Evolutionary conservation across 148 eudicot genomes (phyloP), one percentile per base, ranked within the genome.

Genomic region (Heliosperma pusillum): DNA sequence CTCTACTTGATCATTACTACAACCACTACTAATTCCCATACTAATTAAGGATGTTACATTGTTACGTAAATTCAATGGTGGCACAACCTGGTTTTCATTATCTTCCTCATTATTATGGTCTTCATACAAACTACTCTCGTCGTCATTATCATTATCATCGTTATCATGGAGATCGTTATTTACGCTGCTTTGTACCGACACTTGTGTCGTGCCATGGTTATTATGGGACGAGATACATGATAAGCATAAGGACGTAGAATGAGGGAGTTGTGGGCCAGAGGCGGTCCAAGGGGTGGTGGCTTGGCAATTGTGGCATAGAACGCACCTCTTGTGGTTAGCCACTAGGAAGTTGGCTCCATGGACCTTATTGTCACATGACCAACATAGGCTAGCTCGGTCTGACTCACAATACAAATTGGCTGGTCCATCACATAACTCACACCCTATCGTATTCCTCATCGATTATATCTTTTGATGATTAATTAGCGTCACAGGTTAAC

Each of bases 271-370:
- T 7, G 84, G 74, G 2, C 89, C 89, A 1, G 84, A 75, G 7
- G 89, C 89, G 40, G 76, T 66, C 89, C 89, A 86, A 0, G 89
- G 86, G 0, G 87, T 86, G 0, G 74, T 77, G 1, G 77, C 74
- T 21, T 86, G 85, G 11, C 87, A 86, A 50, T 33, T 66, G 53
- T 80, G 84, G 64, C 89, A 86, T 29, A 86, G 79, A 33, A 33
- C 36, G 5, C 36, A 33, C 36, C 36, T 33, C 3, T 33, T 33
- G 36, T 33, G 36, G 36, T 33, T 33, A 33, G 74, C 85, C 24
- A 84, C 87, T 55, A 87, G 58, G 71, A 87, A 82, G 26, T 87
- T 87, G 4, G 89, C 87, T 0, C 78, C 74, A 60, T 87, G 89
- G 36, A 87, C 87, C 76, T 84, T 78, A 27, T 74, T 68, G 21